Conservation (phyloP, 2,329 filamentous ascomycete species). For the Beauveria caledonica region DNA sequence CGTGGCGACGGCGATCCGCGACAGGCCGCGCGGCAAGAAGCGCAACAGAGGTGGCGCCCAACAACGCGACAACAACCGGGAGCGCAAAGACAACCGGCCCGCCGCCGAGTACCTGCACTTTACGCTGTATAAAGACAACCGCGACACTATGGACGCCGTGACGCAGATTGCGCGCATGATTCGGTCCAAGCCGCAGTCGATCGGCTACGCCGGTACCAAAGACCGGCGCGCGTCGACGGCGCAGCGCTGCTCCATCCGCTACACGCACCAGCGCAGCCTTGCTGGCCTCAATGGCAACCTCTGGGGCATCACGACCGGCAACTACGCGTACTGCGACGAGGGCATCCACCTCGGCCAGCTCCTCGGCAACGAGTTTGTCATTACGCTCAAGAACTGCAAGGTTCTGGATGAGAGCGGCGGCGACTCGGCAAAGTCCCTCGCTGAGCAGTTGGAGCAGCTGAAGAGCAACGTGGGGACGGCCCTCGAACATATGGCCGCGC, state of each 20-base stretch:
- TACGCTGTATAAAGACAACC: conserved; percentile 92
- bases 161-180: conserved; percentile 67
- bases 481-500: conserved; percentile 57
- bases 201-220: conserved; percentile 77
- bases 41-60: conserved; percentile 13
- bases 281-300: conserved; percentile 55
- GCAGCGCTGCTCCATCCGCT: conserved; percentile 64
- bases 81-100: conserved; percentile 21
- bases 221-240: conserved; percentile 80
- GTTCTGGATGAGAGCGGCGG: conserved; percentile 37
- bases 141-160: conserved; percentile 89
- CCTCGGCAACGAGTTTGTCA: conserved; percentile 83
- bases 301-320: conserved; percentile 61
- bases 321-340: conserved; percentile 68
- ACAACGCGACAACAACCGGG: conserved; percentile 16
- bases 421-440: conserved; percentile 14
- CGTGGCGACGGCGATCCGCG: conserved; percentile 57
- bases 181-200: conserved; percentile 65
- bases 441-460: conserved; percentile 24
- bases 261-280: conserved; percentile 48
- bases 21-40: conserved; percentile 24
- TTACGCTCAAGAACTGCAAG: conserved; percentile 79
- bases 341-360: conserved; percentile 77
- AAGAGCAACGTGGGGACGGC: conserved; percentile 42
- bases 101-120: conserved; percentile 78